Base-by-base conservation (phyloP, 768 basidiomycete genomes). In the Naganishia onofrii region DNA sequence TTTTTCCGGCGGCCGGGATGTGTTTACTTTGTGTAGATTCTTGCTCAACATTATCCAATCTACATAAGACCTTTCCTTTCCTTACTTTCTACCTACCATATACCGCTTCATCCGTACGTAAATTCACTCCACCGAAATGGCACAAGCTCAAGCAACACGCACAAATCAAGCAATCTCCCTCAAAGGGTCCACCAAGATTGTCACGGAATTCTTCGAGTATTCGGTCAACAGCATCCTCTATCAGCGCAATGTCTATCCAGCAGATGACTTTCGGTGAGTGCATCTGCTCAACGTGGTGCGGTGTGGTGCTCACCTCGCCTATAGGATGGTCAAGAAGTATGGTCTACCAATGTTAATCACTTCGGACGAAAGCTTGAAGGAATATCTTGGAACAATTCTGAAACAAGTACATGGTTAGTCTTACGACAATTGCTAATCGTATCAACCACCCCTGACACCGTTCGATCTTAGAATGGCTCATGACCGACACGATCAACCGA, bases 121-220 rank as follows among this genome's bases (percentile, higher is more conserved):
- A n/a, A n/a, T n/a, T n/a, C 21, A 10, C 60, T 29, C 60, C 12
- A 19, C 21, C 34, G 42, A 8, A 58, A 82, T 81, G 81, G 78
- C 80, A 0, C 74, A 76, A 42, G 79, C 78, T 63, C 80, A 80
- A 67, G 76, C 76, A 28, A 73, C 73, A 19, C 71, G 80, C 34
- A 76, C 75, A 17, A 79, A 79, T 38, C 79, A 83, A 66, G 82
- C 82, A 42, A 95, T 98, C 74, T 94, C 92, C 0, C 89, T 99
- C 81, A 96, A 97, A 77, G 96, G 96, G 2, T 95, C 93, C 0
- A 92, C 93, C 2, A 72, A 72, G 48, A 85, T 97, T 23, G 95
- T 98, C 68, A 95, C 93, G 0, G 96, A 99, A 76, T 98, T 99
- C 85, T 98, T 99, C 85, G 97, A 97, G 83, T 98, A 93, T 82